These are phyloP conservation scores for Babesia gibsoni DNA, from an alignment of 169 alveolate species.

Conservation along the genomic window DNA sequence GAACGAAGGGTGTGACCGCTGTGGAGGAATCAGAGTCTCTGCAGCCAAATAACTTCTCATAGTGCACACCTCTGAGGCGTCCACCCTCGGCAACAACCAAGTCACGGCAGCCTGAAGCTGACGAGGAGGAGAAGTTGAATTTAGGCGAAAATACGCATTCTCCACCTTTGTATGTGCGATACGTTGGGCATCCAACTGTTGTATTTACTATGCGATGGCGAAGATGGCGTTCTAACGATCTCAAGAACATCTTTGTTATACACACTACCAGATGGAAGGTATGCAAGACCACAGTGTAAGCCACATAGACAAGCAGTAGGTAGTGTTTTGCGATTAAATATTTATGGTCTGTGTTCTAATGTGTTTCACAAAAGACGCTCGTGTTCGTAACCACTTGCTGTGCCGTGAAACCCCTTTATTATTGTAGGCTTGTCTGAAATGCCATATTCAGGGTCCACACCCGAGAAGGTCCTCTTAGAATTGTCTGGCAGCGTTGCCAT, in stretches of 20 bases:
- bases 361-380: neutral
- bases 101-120: neutral
- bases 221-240: constrained; percentile 2
- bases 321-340: neutral
- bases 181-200: too few relatives aligned
- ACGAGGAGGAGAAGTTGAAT: neutral
- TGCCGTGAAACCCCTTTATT: constrained; percentile 51
- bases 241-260: constrained; percentile 14
- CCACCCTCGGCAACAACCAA: constrained; percentile 40
- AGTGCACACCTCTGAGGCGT: constrained; percentile 56
- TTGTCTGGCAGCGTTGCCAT: constrained; percentile 16
- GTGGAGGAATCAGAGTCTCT: neutral
- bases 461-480: constrained; percentile 39
- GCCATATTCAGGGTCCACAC: constrained; percentile 50
- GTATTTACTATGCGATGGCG: neutral
- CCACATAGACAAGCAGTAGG: neutral
- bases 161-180: too few relatives aligned
- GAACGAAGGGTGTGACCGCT: constrained; percentile 19
- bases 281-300: neutral
- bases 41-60: neutral
- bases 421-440: neutral
- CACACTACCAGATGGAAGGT: neutral
- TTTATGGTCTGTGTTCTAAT: too few relatives aligned
- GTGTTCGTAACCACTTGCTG: constrained; percentile 47
- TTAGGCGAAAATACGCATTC: too few relatives aligned